Conservation (phyloP, 2,329 filamentous ascomycete species). For the Venturia nashicola region DNA sequence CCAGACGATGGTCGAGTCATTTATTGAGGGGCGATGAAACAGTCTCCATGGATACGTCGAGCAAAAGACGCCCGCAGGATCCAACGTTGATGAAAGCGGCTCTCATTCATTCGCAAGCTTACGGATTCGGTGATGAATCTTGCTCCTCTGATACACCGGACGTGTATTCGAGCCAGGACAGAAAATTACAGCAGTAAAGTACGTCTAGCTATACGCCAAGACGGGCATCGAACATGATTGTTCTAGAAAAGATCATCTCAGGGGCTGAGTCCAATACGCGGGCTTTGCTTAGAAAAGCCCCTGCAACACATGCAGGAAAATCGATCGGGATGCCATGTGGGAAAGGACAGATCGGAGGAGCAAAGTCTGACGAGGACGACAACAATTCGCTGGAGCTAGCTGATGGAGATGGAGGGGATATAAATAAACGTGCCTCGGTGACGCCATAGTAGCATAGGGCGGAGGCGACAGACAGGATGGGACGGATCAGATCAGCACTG, state of each 20-base stretch:
- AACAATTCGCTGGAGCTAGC: not conserved
- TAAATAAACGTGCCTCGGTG: slow-evolving; percentile 2
- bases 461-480: not conserved
- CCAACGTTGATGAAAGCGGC: no score
- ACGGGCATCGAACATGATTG: not conserved
- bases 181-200: not conserved
- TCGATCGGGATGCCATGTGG: not conserved
- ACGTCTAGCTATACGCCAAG: not conserved
- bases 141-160: no score
- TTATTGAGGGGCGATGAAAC: not conserved
- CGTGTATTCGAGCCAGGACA: no score
- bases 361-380: not conserved
- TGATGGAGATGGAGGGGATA: not conserved
- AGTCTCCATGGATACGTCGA: not conserved
- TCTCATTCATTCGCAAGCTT: no score
- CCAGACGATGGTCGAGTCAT: not conserved
- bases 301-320: not conserved
- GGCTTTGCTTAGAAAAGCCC: not conserved
- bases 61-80: not conserved
- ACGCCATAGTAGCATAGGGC: not conserved
- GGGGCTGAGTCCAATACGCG: not conserved
- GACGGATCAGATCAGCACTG: not conserved
- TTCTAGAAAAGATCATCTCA: slow-evolving; percentile 1
- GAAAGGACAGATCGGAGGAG: not conserved
- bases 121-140: no score